Conservation (phyloP, 371 early-diverging fungal genomes). For the Mucor lusitanicus region DNA sequence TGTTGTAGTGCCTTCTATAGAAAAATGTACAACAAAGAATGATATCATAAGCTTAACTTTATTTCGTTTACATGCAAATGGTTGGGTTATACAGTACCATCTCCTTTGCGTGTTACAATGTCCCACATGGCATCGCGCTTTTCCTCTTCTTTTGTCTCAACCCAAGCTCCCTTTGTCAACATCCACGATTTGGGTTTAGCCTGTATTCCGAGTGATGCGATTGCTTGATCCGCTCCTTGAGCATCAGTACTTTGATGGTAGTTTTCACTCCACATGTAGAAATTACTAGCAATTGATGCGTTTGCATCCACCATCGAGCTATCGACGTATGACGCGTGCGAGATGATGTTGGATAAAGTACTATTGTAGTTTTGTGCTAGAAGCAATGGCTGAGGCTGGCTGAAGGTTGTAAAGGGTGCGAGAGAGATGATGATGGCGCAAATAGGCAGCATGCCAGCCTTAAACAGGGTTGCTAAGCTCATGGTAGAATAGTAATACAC, state of each 20-base stretch:
- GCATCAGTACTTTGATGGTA: too few species aligned
- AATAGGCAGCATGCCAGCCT: background rate
- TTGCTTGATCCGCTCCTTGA: too few species aligned
- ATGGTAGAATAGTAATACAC: background rate
- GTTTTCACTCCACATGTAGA: too few species aligned
- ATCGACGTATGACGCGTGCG: too few species aligned
- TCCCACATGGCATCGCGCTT: background rate
- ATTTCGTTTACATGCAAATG: too few species aligned
- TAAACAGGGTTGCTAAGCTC: background rate
- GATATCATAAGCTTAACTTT: constrained; percentile 1
- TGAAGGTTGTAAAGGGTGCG: background rate
- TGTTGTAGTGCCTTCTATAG: too few species aligned
- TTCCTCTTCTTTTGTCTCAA: background rate
- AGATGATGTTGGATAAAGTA: background rate
- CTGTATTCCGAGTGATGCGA: background rate
- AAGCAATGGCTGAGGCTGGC: background rate
- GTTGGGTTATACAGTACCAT: background rate
- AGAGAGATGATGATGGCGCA: background rate
- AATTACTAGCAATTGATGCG: too few species aligned
- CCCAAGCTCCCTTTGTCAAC: background rate
- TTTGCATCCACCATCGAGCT: too few species aligned
- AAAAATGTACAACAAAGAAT: background rate
- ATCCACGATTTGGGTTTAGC: background rate
- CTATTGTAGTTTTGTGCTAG: background rate
- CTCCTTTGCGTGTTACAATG: background rate